phyloP scores from a whole-genome alignment of 2,329 filamentous ascomycete species.

The Aspergillus jensenii region DNA sequence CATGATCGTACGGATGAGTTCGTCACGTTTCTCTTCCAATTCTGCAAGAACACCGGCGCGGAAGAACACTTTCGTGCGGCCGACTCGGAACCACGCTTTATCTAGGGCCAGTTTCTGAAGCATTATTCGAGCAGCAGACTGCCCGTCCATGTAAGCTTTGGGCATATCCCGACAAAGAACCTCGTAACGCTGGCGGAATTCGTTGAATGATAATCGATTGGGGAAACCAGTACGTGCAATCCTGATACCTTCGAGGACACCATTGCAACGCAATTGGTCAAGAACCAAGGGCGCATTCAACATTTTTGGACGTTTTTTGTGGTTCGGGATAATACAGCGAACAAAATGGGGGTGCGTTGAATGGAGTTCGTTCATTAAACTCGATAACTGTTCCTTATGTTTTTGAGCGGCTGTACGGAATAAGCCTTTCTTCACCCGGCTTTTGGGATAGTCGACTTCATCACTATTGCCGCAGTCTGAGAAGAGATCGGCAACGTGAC shows the following conservation, averaged over 20 bases:
- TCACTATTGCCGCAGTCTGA: slow-evolving; percentile 81
- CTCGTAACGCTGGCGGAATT: slow-evolving; percentile 94
- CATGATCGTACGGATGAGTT: slow-evolving; percentile 92
- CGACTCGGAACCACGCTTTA: slow-evolving; percentile 83
- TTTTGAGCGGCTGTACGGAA: slow-evolving; percentile 96
- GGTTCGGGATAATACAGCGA: slow-evolving; percentile 94
- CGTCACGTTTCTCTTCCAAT: slow-evolving; percentile 91
- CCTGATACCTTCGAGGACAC: slow-evolving; percentile 96
- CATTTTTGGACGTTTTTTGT: slow-evolving; percentile 94
- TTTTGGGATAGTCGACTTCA: slow-evolving; percentile 65
- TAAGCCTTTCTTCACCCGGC: slow-evolving; percentile 90
- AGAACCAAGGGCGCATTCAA: slow-evolving; percentile 90
- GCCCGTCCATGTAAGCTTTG: slow-evolving; percentile 86
- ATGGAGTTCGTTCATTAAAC: slow-evolving; percentile 88
- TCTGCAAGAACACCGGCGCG: slow-evolving; percentile 93
- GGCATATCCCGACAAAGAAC: slow-evolving; percentile 88
- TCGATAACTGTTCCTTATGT: slow-evolving; percentile 98
- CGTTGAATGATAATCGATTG: slow-evolving; percentile 85
- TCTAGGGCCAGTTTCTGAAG: slow-evolving; percentile 86
- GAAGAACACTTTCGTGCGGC: slow-evolving; percentile 97
- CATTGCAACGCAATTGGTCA: slow-evolving; percentile 96
- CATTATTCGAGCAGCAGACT: slow-evolving; percentile 80
- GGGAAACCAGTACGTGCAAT: slow-evolving; percentile 97
- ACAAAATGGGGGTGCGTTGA: slow-evolving; percentile 98
- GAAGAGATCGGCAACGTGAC: slow-evolving; percentile 82